Base-by-base conservation (phyloP, 805 yeast genomes). In the Candida schatavii region DNA sequence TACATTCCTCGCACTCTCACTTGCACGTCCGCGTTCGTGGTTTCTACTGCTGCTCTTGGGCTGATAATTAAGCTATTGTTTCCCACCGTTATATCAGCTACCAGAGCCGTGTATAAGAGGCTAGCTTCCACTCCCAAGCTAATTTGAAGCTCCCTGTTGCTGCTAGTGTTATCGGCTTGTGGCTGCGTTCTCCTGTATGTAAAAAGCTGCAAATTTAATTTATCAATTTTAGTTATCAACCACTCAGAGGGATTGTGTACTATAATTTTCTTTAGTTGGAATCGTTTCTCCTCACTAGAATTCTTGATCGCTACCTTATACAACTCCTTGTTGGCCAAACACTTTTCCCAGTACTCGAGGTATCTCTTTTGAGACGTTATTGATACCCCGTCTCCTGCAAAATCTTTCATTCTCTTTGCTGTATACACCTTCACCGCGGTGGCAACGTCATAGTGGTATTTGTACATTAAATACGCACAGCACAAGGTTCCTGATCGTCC, bases 401-500 rank as follows among this genome's bases (percentile, higher is more conserved):
- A 68, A 20, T 54, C 42, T 23, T 74, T 66, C 80, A 85, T 79
- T 43, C 97, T 67, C 39, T 72, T 66, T 5, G 52, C 43, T 2
- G 84, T 78, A 56, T 84, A 89, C 5, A 69, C 43, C 0, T 58
- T 59, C 32, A 76, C 67, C 1, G 89, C 86, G 15, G 66, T 70
- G 2, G 64, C 59, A 11, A 73, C 64, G 0, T 70, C 41, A 10
- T 40, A 10, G 3, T 56, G 39, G 13, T 23, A 26, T 18, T 47
- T 43, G 37, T 68, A 70, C 77, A 89, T 82, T 46, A 90, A 59
- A 54, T 80, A 85, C 0, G 89, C 87, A 45, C 86, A 78, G 5
- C 77, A 76, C 1, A 88, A 62, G 1, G 89, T 74, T 0, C 98
- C 97, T 0, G 96, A 83, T 21, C 98, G 68, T 0, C 98, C 98